These are phyloP conservation scores for Coemansia sp. DNA, from an alignment of 192 early-diverging fungal species.

Conservation along the genomic window DNA sequence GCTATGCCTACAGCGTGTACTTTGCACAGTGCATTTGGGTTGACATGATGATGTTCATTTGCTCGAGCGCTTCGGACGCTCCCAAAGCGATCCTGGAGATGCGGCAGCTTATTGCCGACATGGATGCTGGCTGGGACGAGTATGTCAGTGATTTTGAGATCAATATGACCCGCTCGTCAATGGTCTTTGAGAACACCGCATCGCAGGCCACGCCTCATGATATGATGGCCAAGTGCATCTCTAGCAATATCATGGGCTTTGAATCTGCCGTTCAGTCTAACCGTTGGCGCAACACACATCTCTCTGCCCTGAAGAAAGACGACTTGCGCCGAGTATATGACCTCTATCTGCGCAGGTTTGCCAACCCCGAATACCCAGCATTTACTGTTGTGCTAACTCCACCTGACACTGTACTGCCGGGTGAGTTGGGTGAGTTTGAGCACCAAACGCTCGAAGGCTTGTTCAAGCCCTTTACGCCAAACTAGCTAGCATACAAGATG, in stretches of 20 bases:
- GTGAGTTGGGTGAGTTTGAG: constrained; percentile 30
- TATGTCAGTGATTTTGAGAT: constrained; percentile 48
- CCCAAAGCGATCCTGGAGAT: constrained; percentile 29
- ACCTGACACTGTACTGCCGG: constrained; percentile 19
- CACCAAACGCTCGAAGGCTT: constrained; percentile 12
- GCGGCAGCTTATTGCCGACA: constrained; percentile 12
- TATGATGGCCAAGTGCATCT: constrained; percentile 14
- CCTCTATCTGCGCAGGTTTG: constrained; percentile 18
- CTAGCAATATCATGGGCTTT: constrained; percentile 26
- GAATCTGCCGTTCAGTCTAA: constrained; percentile 9
- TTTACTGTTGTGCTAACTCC: constrained; percentile 29
- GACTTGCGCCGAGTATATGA: constrained; percentile 45
- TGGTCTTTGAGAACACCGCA: constrained; percentile 11
- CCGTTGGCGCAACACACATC: constrained; percentile 27
- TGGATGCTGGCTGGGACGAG: constrained; percentile 27
- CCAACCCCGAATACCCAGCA: constrained; percentile 20
- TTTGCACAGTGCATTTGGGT: constrained; percentile 60
- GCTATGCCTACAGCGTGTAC: constrained; percentile 72
- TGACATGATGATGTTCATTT: constrained; percentile 48
- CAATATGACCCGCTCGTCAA: constrained; percentile 29
- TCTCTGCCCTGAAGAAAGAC: constrained; percentile 14
- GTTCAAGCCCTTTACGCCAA: neutral
- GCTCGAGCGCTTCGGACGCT: constrained; percentile 27
- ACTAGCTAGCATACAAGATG: too few relatives aligned
- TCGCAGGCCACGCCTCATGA: constrained; percentile 16